Conservation (phyloP, 2,329 filamentous ascomycete genomes). For the Cladosporium sphaerospermum region DNA sequence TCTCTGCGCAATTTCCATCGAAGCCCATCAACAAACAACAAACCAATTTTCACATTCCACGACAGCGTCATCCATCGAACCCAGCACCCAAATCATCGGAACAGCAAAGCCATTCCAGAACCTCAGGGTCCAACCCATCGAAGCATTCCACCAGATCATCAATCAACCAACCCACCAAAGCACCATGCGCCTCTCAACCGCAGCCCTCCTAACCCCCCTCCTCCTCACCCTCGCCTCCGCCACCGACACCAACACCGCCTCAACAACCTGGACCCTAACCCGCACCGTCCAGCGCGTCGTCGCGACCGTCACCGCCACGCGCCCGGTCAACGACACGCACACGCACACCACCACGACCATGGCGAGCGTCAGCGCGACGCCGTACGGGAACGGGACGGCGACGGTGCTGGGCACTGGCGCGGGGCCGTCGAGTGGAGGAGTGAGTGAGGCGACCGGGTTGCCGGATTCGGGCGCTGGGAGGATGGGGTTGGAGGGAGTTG, state of each 20-base stretch:
- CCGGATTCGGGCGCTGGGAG: not conserved
- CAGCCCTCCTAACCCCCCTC: slow-evolving; percentile 13
- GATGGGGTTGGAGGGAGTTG: not conserved
- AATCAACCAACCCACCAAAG: not conserved
- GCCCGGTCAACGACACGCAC: slow-evolving; percentile 8
- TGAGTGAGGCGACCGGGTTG: not conserved
- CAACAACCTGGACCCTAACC: slow-evolving; percentile 22
- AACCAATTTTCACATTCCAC: slow-evolving; percentile 8
- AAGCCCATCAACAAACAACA: slow-evolving; percentile 11
- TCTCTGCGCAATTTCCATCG: not conserved
- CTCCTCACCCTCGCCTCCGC: slow-evolving; percentile 15
- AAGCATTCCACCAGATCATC: not conserved
- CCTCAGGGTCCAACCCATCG: not conserved
- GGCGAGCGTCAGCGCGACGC: slow-evolving; percentile 10
- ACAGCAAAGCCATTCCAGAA: slow-evolving; percentile 2
- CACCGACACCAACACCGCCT: slow-evolving; percentile 14
- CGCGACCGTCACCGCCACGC: slow-evolving; percentile 22
- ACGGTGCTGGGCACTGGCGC: slow-evolving; percentile 12
- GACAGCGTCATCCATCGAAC: slow-evolving; percentile 6
- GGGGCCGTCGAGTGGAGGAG: not conserved
- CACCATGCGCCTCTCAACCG: slow-evolving; percentile 23
- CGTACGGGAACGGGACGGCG: slow-evolving; percentile 13
- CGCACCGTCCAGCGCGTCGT: slow-evolving; percentile 24
- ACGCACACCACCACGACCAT: not conserved
- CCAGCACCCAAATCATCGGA: slow-evolving; percentile 1